Conservation (phyloP, 768 basidiomycete species). For the Tricholoma sp. region DNA sequence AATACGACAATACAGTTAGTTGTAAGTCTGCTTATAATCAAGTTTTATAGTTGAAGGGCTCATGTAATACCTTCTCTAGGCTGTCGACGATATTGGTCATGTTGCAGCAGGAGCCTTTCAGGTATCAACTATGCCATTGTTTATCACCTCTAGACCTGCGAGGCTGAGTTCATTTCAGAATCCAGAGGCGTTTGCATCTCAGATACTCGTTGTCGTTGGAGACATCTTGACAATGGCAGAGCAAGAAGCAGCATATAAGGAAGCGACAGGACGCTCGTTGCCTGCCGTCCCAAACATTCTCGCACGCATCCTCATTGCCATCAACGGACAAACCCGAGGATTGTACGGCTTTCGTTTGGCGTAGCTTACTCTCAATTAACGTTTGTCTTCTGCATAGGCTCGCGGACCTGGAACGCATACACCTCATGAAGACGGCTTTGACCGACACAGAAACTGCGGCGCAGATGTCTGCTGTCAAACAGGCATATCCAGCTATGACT, state of each 20-base stretch:
- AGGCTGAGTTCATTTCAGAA: conserved; percentile 13
- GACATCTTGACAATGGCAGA: conserved; percentile 25
- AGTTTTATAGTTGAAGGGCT: too few relatives aligned
- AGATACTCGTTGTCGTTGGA: conserved; percentile 23
- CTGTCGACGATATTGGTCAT: conserved; percentile 28
- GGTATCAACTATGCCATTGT: conserved; percentile 16
- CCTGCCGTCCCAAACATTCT: conserved; percentile 25
- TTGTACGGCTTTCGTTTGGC: conserved; percentile 18
- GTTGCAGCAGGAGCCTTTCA: conserved; percentile 29
- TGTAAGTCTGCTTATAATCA: conserved; percentile 23
- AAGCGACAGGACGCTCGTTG: conserved; percentile 21
- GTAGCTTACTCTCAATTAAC: not conserved
- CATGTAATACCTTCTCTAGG: conserved; percentile 17
- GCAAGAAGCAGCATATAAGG: conserved; percentile 22
- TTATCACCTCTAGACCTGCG: too few relatives aligned
- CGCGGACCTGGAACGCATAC: conserved; percentile 22
- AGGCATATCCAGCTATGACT: conserved; percentile 24
- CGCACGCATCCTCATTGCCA: conserved; percentile 18
- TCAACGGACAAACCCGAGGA: conserved; percentile 25
- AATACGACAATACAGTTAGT: conserved; percentile 28
- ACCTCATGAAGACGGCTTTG: conserved; percentile 11
- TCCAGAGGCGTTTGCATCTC: conserved; percentile 18
- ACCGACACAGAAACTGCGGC: conserved; percentile 16
- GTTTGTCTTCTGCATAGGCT: conserved; percentile 14
- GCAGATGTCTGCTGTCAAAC: conserved; percentile 15